A percentile compares a stretch with the other conserved stretches of the same genome.
Evolutionary conservation across 345 rosid genomes (phyloP).

Genomic region (Acer negundo): DNA sequence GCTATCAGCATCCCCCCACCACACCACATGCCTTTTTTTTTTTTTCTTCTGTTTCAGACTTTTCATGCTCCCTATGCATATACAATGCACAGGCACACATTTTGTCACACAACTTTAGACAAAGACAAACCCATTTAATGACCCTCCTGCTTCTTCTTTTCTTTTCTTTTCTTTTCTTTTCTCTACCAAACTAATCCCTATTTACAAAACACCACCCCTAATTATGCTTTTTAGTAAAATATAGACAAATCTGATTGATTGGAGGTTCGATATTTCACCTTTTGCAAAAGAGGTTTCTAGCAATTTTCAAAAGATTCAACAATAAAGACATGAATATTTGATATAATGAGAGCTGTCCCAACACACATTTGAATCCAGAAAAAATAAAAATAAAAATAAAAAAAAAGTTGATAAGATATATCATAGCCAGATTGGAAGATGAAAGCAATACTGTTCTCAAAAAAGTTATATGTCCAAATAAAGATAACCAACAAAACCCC

Average conservation of each 20-base stretch:
- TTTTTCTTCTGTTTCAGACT: no score
- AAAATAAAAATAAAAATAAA: background rate
- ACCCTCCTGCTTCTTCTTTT: no score
- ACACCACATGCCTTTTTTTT: constrained; percentile 11
- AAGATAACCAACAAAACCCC: constrained; percentile 34
- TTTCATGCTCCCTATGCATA: constrained; percentile 19
- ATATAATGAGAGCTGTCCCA: background rate
- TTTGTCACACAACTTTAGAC: constrained; percentile 10
- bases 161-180: no score
- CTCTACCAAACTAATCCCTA: no score
- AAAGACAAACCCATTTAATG: constrained; percentile 16
- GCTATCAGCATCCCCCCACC: constrained; percentile 8
- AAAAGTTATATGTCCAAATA: constrained; percentile 22
- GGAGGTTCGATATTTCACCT: no score
- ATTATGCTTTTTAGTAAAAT: background rate
- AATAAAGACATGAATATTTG: background rate
- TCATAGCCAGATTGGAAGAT: constrained; percentile 8
- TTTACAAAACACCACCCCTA: no score
- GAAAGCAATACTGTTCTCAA: constrained; percentile 20
- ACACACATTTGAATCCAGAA: background rate
- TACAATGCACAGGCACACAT: constrained; percentile 3
- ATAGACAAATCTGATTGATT: no score
- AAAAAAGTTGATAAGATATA: background rate
- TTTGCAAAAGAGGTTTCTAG: background rate
- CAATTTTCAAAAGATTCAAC: no score